phyloP scores from a whole-genome alignment of 495 filamentous ascomycete genomes.

The Saxophila tyrrhenica region DNA sequence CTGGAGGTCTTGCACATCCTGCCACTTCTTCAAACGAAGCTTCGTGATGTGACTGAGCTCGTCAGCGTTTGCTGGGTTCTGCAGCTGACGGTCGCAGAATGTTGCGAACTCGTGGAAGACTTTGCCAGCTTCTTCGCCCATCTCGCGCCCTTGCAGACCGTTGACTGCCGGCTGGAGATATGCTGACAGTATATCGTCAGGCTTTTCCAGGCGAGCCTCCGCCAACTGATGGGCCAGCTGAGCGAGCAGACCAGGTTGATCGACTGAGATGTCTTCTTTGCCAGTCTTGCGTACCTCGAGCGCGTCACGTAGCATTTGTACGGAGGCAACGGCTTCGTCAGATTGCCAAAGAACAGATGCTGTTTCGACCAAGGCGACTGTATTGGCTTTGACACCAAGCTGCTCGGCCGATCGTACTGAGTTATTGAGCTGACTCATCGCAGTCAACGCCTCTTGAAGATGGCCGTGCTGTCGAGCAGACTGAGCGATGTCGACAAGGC shows the following conservation, averaged over 20 bases:
- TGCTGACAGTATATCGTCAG: slow-evolving; percentile 72
- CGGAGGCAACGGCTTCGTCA: slow-evolving; percentile 82
- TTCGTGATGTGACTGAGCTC: slow-evolving; percentile 73
- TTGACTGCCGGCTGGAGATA: slow-evolving; percentile 75
- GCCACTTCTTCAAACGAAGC: slow-evolving; percentile 67
- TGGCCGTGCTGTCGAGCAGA: slow-evolving; percentile 68
- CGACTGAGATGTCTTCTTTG: slow-evolving; percentile 61
- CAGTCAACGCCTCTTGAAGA: slow-evolving; percentile 73
- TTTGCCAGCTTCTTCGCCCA: slow-evolving; percentile 62
- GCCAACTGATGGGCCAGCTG: slow-evolving; percentile 81
- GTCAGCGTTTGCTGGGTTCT: slow-evolving; percentile 71
- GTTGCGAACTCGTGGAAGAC: slow-evolving; percentile 90
- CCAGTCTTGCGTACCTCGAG: slow-evolving; percentile 49
- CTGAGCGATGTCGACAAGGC: slow-evolving; percentile 58
- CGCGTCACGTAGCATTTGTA: slow-evolving; percentile 71
- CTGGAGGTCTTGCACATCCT: slow-evolving; percentile 59
- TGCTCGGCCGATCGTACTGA: slow-evolving; percentile 55
- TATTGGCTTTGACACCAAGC: slow-evolving; percentile 63
- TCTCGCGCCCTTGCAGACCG: slow-evolving; percentile 57
- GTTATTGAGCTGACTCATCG: slow-evolving; percentile 66
- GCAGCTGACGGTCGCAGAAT: slow-evolving; percentile 88
- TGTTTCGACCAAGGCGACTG: slow-evolving; percentile 61
- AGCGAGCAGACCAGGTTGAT: slow-evolving; percentile 69
- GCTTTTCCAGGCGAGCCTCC: slow-evolving; percentile 84
- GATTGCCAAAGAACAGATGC: slow-evolving; percentile 92